Percentiles rank a stretch among this genome's conserved stretches.
These are phyloP conservation scores for Pythium myriotylum DNA, from an alignment of 352 stramenopile species.

Conservation along the genomic window DNA sequence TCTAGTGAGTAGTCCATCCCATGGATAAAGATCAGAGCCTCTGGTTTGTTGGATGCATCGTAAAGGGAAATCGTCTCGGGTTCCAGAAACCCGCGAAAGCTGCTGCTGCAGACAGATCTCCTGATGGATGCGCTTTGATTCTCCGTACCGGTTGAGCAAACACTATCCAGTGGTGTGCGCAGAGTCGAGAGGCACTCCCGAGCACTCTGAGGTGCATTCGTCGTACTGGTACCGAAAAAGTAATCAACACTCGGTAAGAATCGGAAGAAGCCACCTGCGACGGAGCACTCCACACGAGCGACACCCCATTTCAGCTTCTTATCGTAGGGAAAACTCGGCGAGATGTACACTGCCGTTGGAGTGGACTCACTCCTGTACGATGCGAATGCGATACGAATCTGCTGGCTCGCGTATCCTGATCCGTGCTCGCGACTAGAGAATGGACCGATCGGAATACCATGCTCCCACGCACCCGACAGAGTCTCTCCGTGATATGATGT, in stretches of 20 bases:
- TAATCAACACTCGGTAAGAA: constrained; percentile 66
- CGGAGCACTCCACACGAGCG: constrained; percentile 67
- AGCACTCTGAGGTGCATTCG: constrained; percentile 42
- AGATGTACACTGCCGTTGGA: constrained; percentile 40
- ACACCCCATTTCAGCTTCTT: constrained; percentile 18
- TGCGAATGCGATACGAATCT: constrained; percentile 50
- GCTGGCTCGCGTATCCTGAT: constrained; percentile 48
- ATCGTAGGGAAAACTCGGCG: constrained; percentile 26
- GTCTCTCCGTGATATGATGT: constrained; percentile 63
- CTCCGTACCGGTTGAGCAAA: constrained; percentile 5
- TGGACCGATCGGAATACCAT: constrained; percentile 61
- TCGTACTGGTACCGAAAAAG: constrained; percentile 31
- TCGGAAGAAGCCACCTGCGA: constrained; percentile 69
- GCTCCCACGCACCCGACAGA: constrained; percentile 49
- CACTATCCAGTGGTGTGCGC: constrained; percentile 21
- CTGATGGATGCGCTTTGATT: constrained; percentile 3
- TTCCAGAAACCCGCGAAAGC: neutral
- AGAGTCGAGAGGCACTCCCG: constrained; percentile 44
- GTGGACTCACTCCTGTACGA: constrained; percentile 33
- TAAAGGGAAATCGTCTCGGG: neutral
- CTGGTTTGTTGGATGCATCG: constrained; percentile 6
- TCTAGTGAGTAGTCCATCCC: constrained; percentile 73
- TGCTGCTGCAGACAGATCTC: neutral
- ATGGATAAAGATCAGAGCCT: constrained; percentile 68
- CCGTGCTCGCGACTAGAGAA: constrained; percentile 61